Evolutionary conservation across 2,329 filamentous ascomycete genomes (phyloP).

Genomic region (Ceratocystis cacaofunesta): DNA sequence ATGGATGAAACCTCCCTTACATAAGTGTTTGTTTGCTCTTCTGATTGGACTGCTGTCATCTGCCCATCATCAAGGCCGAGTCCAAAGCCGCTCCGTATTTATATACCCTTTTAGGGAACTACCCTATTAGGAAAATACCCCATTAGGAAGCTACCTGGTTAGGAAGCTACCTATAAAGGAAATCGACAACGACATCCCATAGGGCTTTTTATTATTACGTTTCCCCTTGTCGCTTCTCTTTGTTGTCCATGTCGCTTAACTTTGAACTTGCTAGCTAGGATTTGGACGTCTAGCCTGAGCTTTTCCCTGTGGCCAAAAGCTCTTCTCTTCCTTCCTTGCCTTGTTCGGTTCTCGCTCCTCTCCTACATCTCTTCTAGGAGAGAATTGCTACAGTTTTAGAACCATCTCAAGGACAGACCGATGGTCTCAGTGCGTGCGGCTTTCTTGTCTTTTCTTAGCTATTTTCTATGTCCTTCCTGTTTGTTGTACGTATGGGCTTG

Average conservation of each 20-base stretch:
- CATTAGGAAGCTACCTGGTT: background rate
- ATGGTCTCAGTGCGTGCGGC: slow-evolving; percentile 1
- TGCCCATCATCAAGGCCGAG: background rate
- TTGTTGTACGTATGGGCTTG: background rate
- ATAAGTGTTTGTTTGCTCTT: background rate
- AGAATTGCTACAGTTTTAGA: background rate
- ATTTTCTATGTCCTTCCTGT: background rate
- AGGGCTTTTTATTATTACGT: background rate
- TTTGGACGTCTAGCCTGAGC: background rate
- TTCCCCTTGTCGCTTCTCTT: background rate
- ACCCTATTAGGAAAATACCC: background rate
- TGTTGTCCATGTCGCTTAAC: background rate
- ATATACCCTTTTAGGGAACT: background rate
- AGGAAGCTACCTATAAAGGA: background rate
- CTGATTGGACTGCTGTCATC: background rate
- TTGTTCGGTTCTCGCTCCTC: background rate
- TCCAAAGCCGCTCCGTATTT: background rate
- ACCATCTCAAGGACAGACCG: background rate
- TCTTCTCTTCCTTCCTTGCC: background rate
- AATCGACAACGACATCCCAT: background rate
- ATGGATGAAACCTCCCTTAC: no score
- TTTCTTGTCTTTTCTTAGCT: background rate
- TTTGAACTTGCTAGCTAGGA: background rate
- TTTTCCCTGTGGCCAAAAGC: background rate
- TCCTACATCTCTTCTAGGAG: background rate